Base-by-base conservation (phyloP, 352 stramenopile genomes). In the Elongisporangium undulatum region DNA sequence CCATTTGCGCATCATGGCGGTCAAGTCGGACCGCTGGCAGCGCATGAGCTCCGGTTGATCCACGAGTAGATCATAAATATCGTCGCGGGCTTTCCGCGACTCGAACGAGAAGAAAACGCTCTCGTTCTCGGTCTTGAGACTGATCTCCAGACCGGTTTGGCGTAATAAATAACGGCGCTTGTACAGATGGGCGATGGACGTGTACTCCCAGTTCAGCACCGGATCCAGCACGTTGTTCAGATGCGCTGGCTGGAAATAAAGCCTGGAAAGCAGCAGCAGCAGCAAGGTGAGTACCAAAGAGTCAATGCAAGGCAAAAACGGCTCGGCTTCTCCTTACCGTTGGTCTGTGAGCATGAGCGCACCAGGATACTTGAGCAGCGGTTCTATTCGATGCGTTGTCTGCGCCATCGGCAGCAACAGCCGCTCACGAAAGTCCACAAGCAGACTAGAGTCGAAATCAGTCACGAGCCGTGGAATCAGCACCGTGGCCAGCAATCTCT, bases 221-320 rank as follows among this genome's bases (percentile, higher is more conserved):
- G 89, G 73, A 54, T 97, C 89, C 4, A 85, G 77, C 19, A 97
- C 82, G 54, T 98, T 98, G 62, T 98, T 98, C 9, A 98, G 63
- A 53, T 90, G 69, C 15, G 90, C 85, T 7, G 92, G 92, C 64
- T 98, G 89, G 59, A 98, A 98, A 63, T 98, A 98, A 12, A 98
- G 57, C 17, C 73, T 73, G 61, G 1, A 49, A 17, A 7, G 7
- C n/a, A 34, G 10, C n/a, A 39, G 26, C 21, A 21, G 13, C 4
- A 10, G 6, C 4, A 15, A 51, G 10, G 10, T 15, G 10, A 39
- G 12, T 13, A 2, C 12, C 6, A 1, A 9, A 39, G 10, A 39
- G 34, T 8, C 34, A 45, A 45, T 5, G 3, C 1, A 45, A 8
- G 12, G 34, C 13, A 45, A n/a, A n/a, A n/a, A n/a, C n/a, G n/a